Evolutionary conservation across 495 filamentous ascomycete species (phyloP).

Genomic region (Corynascus novoguineensis): DNA sequence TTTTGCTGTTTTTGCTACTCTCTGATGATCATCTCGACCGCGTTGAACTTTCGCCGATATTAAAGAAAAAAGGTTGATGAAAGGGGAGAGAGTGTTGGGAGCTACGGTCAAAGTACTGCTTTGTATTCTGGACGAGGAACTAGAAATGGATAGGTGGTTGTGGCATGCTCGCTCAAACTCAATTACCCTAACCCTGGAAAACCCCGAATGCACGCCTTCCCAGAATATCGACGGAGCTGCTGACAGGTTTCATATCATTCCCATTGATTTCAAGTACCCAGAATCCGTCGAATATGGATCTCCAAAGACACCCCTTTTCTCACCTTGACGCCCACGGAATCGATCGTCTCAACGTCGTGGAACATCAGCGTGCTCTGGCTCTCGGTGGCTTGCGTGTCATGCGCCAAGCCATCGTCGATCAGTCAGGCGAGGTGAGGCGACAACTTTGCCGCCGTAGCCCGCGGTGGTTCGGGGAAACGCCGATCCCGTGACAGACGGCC

Average conservation of each 20-base stretch:
- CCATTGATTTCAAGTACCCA: too few relatives aligned
- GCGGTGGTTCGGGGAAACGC: neutral
- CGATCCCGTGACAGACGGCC: slow-evolving; percentile 10
- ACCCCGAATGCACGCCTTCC: too few relatives aligned
- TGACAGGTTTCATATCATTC: too few relatives aligned
- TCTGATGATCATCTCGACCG: neutral
- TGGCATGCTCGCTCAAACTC: too few relatives aligned
- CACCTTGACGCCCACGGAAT: neutral
- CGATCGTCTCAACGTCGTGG: neutral
- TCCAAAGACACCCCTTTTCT: neutral
- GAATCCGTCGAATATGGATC: too few relatives aligned
- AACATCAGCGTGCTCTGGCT: neutral
- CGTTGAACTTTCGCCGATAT: too few relatives aligned
- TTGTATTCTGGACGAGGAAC: too few relatives aligned
- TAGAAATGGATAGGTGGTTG: too few relatives aligned
- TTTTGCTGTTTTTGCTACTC: neutral
- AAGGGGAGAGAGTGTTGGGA: neutral
- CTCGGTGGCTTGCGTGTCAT: slow-evolving; percentile 6
- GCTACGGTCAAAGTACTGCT: neutral
- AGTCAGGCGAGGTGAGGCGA: slow-evolving; percentile 13
- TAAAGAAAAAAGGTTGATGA: neutral
- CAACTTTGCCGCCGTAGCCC: slow-evolving; percentile 15
- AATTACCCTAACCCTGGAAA: too few relatives aligned
- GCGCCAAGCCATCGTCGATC: slow-evolving; percentile 3
- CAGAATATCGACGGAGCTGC: too few relatives aligned